Base-by-base conservation (phyloP, 2,329 filamentous ascomycete genomes). In the Fusarium keratoplasticum region DNA sequence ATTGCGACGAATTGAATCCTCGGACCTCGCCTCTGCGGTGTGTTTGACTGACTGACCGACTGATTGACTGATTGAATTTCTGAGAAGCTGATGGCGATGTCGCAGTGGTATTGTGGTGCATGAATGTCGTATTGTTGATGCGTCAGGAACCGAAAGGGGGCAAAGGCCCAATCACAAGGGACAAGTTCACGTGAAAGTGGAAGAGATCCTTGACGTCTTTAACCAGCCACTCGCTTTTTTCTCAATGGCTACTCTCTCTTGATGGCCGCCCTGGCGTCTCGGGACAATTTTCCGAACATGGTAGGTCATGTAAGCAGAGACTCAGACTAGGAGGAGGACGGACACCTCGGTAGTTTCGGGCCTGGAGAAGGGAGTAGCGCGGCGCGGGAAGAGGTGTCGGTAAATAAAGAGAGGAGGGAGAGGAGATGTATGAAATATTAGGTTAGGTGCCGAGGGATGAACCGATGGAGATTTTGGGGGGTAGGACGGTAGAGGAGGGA, bases 1-100 rank as follows among this genome's bases (percentile, higher is more conserved):
- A 74, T 73, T 78, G 70, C 66, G 66, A 78, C 69, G 77, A 78
- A 73, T 61, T 66, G 64, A 72, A 75, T 73, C 76, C 75, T 70
- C 67, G 40, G 63, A 58, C 63, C 62, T 73, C 44, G 52, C 55
- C 69, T 73, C 66, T 62, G 47, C 61, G 66, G 71, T 65, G 62
- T 59, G 64, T 62, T 71, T 58, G 55, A 62, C 31, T 55, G 65
- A 55, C 13, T 47, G 22, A 44, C 6, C 11, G 38, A 20, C 20
- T 47, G 20, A 25, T 20, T 20, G 40, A 44, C 40, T 44, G 40
- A 63, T 61, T 31, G 54, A 64, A 60, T 52, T 27, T 27, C 2
- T 50, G 20, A 33, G 27, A 35, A 14, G 52, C 54, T 66, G 64
- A 61, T 40, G 67, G 40, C 38, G 59, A 71, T 68, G 63, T 64